phyloP scores from a whole-genome alignment of 1,284 basidiomycete species.

The Papiliotrema fonsecae region DNA sequence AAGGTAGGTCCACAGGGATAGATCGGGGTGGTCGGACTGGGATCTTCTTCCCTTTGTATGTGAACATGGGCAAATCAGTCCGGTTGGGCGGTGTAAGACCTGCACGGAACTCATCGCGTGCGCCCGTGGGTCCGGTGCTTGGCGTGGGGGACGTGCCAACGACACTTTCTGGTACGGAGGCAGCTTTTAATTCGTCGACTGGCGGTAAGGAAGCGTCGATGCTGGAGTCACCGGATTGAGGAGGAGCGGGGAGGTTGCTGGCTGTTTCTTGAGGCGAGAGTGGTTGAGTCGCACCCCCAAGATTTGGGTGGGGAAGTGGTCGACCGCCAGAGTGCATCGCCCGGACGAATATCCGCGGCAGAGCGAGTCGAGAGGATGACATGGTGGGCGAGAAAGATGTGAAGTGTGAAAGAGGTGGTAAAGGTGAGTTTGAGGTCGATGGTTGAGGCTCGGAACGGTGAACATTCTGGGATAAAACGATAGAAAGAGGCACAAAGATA shows the following conservation, averaged over 20 bases:
- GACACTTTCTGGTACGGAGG: neutral
- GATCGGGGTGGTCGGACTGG: constrained; percentile 31
- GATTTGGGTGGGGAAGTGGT: constrained; percentile 24
- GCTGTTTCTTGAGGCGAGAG: constrained; percentile 1
- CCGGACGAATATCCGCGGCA: constrained; percentile 8
- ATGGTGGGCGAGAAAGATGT: neutral
- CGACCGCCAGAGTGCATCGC: constrained; percentile 30
- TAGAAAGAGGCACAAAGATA: neutral
- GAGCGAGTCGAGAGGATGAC: constrained; percentile 1
- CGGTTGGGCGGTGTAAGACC: neutral
- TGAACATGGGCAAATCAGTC: constrained; percentile 15
- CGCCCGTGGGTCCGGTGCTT: neutral
- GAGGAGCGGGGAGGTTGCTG: neutral
- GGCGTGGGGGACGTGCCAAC: neutral
- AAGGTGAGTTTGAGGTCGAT: neutral
- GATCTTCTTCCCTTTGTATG: constrained; percentile 37
- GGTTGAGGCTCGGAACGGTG: neutral
- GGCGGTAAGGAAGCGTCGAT: neutral
- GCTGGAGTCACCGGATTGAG: neutral
- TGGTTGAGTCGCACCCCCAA: constrained; percentile 10
- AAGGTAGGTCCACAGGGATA: constrained; percentile 29
- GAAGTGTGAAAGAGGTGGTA: neutral
- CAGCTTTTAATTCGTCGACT: no score
- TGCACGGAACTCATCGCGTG: neutral
- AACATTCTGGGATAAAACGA: constrained; percentile 3